These are phyloP conservation scores for Monosporozyma servazzii DNA, from an alignment of 805 yeast genomes.

Conservation along the genomic window DNA sequence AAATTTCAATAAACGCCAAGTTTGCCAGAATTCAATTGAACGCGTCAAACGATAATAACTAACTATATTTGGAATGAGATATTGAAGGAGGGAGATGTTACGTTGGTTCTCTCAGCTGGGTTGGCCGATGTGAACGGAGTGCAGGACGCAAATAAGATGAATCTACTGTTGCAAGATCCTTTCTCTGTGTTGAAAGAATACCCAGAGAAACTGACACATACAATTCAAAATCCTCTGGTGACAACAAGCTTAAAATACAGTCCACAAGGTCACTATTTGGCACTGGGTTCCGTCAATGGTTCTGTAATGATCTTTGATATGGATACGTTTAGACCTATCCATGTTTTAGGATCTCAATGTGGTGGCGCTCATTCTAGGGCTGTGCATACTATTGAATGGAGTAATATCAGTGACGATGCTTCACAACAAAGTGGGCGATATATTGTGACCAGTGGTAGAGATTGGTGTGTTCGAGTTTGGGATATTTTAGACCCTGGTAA, in stretches of 20 bases:
- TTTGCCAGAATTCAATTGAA: not conserved
- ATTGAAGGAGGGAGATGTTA: too few relatives aligned
- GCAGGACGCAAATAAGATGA: conserved; percentile 26
- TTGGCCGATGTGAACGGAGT: too few relatives aligned
- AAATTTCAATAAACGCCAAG: not conserved
- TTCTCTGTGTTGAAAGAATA: conserved; percentile 84
- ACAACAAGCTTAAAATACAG: conserved; percentile 63
- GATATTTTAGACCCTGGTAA: conserved; percentile 41
- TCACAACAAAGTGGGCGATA: conserved; percentile 40
- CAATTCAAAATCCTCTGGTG: conserved; percentile 51
- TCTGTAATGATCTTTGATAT: conserved; percentile 63
- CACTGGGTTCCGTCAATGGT: conserved; percentile 72
- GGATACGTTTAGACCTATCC: conserved; percentile 41
- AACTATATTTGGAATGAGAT: too few relatives aligned
- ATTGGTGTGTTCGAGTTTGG: conserved; percentile 79
- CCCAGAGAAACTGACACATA: conserved; percentile 74
- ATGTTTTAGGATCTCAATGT: conserved; percentile 34
- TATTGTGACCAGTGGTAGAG: conserved; percentile 62
- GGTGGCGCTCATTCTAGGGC: conserved; percentile 62
- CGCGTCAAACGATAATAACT: not conserved
- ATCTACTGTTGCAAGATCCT: conserved; percentile 78
- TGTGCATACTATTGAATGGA: conserved; percentile 67
- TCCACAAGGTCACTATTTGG: conserved; percentile 74
- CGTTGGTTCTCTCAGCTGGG: not conserved
- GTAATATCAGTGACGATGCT: conserved; percentile 21